These are phyloP conservation scores for Paratrypanosoma confusum DNA, from an alignment of 208 protist genomes.

Conservation along the genomic window DNA sequence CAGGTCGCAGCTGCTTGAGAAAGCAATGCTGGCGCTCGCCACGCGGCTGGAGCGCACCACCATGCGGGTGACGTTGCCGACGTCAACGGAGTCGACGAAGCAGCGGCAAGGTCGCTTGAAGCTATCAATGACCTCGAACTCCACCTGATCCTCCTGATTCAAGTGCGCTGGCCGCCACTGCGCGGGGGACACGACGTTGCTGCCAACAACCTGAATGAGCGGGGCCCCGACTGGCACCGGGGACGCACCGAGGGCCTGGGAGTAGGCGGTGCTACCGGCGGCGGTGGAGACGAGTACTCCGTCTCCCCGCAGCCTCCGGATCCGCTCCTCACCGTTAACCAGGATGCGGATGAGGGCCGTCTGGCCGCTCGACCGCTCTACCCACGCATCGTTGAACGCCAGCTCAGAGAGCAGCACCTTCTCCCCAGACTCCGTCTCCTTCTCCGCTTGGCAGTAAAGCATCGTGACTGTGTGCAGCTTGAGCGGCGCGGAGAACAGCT, in stretches of 20 bases:
- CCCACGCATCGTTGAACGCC: constrained; percentile 88
- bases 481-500: constrained; percentile 75
- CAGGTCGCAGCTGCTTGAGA: constrained; percentile 78
- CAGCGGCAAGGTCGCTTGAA: constrained; percentile 74
- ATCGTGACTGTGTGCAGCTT: constrained; percentile 80
- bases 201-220: constrained; percentile 82
- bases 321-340: constrained; percentile 80
- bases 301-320: constrained; percentile 65
- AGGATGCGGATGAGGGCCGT: constrained; percentile 82
- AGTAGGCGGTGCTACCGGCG: constrained; percentile 84
- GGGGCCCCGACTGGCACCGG: constrained; percentile 77
- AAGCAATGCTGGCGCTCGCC: constrained; percentile 68
- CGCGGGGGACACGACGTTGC: constrained; percentile 80
- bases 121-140: constrained; percentile 80
- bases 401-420: constrained; percentile 63
- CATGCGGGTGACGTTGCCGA: constrained; percentile 74
- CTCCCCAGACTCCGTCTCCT: constrained; percentile 50
- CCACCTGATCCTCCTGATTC: constrained; percentile 80
- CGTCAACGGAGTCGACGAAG: constrained; percentile 81
- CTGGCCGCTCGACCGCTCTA: constrained; percentile 83
- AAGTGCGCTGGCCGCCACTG: constrained; percentile 82
- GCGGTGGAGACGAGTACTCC: constrained; percentile 83
- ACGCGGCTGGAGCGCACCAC: constrained; percentile 75
- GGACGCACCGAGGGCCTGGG: constrained; percentile 73
- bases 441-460: constrained; percentile 81